Evolutionary conservation across 2,329 filamentous ascomycete genomes (phyloP).

Genomic region (Xylaria sp.): DNA sequence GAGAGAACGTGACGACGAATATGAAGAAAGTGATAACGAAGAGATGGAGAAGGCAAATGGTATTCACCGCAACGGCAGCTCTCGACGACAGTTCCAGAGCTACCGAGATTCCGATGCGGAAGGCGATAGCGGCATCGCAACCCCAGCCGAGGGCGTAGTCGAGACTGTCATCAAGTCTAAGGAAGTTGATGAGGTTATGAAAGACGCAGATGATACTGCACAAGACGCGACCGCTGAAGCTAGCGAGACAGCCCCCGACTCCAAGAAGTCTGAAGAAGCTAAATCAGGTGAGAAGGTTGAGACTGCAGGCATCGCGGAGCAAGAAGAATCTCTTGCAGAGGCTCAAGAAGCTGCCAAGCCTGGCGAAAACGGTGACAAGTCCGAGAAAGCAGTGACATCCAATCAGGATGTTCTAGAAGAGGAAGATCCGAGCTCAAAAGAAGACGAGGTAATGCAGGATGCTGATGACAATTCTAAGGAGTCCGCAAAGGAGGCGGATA

Average conservation of each 20-base stretch:
- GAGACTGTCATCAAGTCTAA: slow-evolving; percentile 45
- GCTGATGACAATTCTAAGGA: slow-evolving; percentile 24
- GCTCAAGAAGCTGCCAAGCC: slow-evolving; percentile 44
- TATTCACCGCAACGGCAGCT: slow-evolving; percentile 58
- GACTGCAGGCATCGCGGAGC: slow-evolving; percentile 29
- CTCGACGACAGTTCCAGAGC: slow-evolving; percentile 58
- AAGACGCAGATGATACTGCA: slow-evolving; percentile 34
- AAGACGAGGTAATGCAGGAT: slow-evolving; percentile 39
- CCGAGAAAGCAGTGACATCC: slow-evolving; percentile 22
- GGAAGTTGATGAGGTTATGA: slow-evolving; percentile 50
- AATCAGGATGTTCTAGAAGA: slow-evolving; percentile 22
- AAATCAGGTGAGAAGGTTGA: slow-evolving; percentile 30
- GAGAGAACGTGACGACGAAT: slow-evolving; percentile 77
- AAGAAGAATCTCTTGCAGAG: slow-evolving; percentile 35
- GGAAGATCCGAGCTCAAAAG: slow-evolving; percentile 26
- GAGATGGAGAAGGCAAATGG: slow-evolving; percentile 78
- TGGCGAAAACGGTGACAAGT: slow-evolving; percentile 30
- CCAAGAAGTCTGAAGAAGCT: slow-evolving; percentile 33
- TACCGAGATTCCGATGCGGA: slow-evolving; percentile 54
- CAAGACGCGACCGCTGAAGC: slow-evolving; percentile 39
- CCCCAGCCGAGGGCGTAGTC: slow-evolving; percentile 45
- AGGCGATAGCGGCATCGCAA: slow-evolving; percentile 48
- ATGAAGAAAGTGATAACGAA: slow-evolving; percentile 89
- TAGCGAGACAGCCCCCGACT: slow-evolving; percentile 37
- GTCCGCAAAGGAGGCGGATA: slow-evolving; percentile 28